Evolutionary conservation across 2,329 filamentous ascomycete species (phyloP), one percentile per base, ranked within the genome.

Genomic region (Penicillium sp.): DNA sequence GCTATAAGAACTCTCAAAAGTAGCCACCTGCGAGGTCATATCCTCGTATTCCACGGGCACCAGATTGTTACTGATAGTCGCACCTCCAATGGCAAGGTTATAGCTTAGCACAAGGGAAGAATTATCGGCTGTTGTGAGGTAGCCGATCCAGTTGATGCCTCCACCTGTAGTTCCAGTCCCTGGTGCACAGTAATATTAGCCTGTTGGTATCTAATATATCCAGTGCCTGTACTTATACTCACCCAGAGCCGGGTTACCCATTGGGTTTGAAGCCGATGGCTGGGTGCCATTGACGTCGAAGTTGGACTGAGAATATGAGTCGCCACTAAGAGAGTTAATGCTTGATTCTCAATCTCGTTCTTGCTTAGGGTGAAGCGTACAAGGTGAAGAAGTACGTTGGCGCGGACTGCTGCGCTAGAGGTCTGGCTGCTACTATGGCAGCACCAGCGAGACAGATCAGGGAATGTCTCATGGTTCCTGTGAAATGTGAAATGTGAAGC

Each of bases 221-320:
- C n/a, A n/a, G n/a, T n/a, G n/a, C n/a, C n/a, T n/a, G n/a, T n/a
- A n/a, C n/a, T n/a, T n/a, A n/a, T 19, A 46, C 59, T 36, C 26
- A 68, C 70, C 69, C 13, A 72, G 47, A 9, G 74, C 44, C 0
- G 86, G 86, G 62, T 89, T 89, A 0, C 86, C 85, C 57, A 88
- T 73, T 0, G 85, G 83, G 62, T 86, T 84, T 5, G 71, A 68
- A 4, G 75, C 59, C 7, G 76, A 80, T 1, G 86, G 84, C 33
- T 84, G 78, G 0, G 76, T 69, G 19, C 77, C 74, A 10, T 71
- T 77, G 37, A 80, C 72, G 54, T 85, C 72, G 70, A 88, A 89
- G 8, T 81, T 81, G 2, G 82, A 85, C 56, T 81, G 78, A 1
- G 82, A 82, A 70, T 86, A 87, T 2, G 82, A 85, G 63, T 87